Percentiles rank a stretch among this genome's conserved stretches.
These are phyloP conservation scores for Carex littledalei DNA, from an alignment of 176 grass and related monocot species.

Conservation along the genomic window DNA sequence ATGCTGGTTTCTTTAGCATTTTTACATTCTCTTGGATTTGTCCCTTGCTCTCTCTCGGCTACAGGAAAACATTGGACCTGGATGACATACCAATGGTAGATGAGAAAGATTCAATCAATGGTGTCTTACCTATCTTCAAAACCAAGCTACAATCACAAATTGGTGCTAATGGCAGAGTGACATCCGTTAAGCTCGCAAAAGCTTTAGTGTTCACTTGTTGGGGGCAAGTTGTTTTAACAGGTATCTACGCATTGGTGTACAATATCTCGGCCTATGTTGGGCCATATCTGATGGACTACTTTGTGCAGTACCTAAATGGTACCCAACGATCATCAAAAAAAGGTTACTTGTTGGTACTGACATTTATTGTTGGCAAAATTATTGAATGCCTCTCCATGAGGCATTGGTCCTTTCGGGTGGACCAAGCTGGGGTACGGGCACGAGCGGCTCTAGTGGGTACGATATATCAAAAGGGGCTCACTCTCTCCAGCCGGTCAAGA, in stretches of 20 bases:
- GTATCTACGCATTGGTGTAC: conserved; percentile 39
- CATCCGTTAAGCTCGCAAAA: conserved; percentile 34
- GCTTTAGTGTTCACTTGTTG: conserved; percentile 38
- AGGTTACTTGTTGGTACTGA: conserved; percentile 47
- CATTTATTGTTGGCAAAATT: conserved; percentile 45
- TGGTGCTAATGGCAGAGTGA: conserved; percentile 14
- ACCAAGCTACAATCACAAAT: conserved; percentile 29
- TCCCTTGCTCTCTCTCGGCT: conserved; percentile 51
- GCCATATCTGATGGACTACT: conserved; percentile 58
- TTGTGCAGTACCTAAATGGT: conserved; percentile 55
- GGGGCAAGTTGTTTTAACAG: conserved; percentile 35
- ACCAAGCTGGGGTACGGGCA: conserved; percentile 42
- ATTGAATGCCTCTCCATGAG: conserved; percentile 41
- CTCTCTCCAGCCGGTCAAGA: conserved; percentile 44
- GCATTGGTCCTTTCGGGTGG: conserved; percentile 52
- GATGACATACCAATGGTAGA: conserved; percentile 51
- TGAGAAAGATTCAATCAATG: conserved; percentile 29
- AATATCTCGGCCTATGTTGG: conserved; percentile 59
- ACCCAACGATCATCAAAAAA: conserved; percentile 18
- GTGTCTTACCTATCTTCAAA: conserved; percentile 43
- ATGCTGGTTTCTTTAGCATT: conserved; percentile 46
- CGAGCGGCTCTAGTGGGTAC: conserved; percentile 39
- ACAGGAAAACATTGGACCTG: conserved; percentile 48
- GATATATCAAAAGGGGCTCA: conserved; percentile 58
- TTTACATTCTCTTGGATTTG: conserved; percentile 74